Evolutionary conservation across 805 yeast species (phyloP), one percentile per base, ranked within the genome.

Genomic region (Sugiyamaella valdiviana): DNA sequence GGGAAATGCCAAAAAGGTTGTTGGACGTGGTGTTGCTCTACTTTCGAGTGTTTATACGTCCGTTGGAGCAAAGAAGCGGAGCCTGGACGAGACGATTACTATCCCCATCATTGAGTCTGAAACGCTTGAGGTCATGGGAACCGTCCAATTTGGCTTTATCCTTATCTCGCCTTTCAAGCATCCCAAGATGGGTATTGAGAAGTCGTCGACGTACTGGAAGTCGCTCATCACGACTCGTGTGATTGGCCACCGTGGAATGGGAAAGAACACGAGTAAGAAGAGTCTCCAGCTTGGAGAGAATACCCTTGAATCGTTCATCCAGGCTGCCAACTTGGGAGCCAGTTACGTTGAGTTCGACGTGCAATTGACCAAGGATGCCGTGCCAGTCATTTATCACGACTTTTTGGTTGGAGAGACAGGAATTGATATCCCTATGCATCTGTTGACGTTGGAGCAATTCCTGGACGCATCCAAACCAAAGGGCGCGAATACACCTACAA

Each of bases 331-430:
- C 2, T 71, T 91, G 55, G 98, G 98, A 37, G 98, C 98, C 1
- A 83, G 95, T 2, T 91, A 91, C 61, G 97, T 91, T 45, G 98
- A 91, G 67, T 91, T 91, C 63, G 98, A 91, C 66, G 98, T 91
- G 41, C 98, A 91, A 63, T 71, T 91, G 57, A 91, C 98, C 14
- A 88, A 89, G 62, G 98, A 91, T 64, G 73, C 74, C 55, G 81
- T 87, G 9, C 97, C 98, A 2, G 98, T 91, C 5, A 85, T 91
- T 23, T 91, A 91, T 61, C 98, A 91, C 65, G 98, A 91, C 63
- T 91, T 91, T 62, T 64, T 87, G 39, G 96, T 91, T 44, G 95
- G 96, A 2, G 98, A 91, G 61, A 82, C 95, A 5, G 98, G 98
- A 15, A 88, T 86, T 44, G 98, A 91, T 68, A 83, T 90, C 44